Evolutionary conservation across 768 basidiomycete genomes (phyloP).

Genomic region (Tylopilus plumbeoviolaceoides): DNA sequence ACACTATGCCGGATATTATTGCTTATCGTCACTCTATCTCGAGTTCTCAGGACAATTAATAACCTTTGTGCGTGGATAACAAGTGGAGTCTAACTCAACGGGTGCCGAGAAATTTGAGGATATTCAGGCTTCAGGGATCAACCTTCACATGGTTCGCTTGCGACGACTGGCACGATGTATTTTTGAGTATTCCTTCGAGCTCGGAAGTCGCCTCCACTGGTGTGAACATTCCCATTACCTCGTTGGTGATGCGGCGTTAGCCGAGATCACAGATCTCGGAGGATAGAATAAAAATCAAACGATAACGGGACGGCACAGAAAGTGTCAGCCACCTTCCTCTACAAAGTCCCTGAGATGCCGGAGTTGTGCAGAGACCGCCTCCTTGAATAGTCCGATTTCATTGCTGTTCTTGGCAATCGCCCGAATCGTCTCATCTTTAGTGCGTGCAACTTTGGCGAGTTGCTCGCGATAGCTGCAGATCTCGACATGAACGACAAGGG

Average conservation of each 20-base stretch:
- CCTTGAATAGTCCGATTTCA: constrained; percentile 79
- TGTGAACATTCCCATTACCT: constrained; percentile 3
- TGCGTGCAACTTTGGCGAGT: constrained; percentile 64
- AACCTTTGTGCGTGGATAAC: background rate
- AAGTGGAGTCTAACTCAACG: background rate
- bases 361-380: constrained; percentile 69
- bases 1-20: background rate
- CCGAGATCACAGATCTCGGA: background rate
- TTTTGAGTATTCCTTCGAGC: background rate
- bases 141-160: background rate
- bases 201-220: background rate
- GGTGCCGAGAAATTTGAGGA: background rate
- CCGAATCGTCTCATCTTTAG: constrained; percentile 76
- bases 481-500: constrained; percentile 1
- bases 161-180: background rate
- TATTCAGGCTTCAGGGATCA: background rate
- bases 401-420: constrained; percentile 82
- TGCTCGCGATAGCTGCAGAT: constrained; percentile 69
- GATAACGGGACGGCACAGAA: background rate
- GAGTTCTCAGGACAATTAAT: constrained; percentile 1
- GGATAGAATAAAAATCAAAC: background rate
- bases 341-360: constrained; percentile 66
- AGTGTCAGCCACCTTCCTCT: constrained; percentile 41
- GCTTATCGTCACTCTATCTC: background rate
- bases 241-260: background rate